These are phyloP conservation scores for Heritiera littoralis DNA, from an alignment of 345 rosid species.

Conservation along the genomic window DNA sequence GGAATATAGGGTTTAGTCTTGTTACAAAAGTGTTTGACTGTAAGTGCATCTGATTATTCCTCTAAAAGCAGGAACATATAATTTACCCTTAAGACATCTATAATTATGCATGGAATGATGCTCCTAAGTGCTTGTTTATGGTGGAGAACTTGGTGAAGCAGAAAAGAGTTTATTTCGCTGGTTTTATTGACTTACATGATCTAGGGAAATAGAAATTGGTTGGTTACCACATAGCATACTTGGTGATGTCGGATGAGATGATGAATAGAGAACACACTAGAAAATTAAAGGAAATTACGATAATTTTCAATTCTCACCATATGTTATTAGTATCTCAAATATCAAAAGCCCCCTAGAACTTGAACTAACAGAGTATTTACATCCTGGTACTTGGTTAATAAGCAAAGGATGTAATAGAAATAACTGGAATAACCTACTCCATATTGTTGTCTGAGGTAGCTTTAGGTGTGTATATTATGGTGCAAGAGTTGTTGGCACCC, in stretches of 20 bases:
- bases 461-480: neutral
- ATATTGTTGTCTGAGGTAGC: neutral
- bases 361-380: neutral
- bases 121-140: neutral
- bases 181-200: neutral
- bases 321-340: neutral
- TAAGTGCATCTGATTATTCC: neutral
- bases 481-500: neutral
- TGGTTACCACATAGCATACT: neutral
- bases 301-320: neutral
- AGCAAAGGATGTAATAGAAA: neutral
- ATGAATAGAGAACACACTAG: neutral
- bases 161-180: neutral
- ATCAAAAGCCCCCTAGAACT: neutral
- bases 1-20: neutral
- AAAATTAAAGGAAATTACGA: neutral
- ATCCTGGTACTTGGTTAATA: neutral
- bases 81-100: neutral
- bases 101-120: neutral
- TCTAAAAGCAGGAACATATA: neutral
- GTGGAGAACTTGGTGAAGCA: neutral
- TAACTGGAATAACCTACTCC: neutral
- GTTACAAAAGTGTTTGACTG: neutral
- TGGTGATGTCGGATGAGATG: neutral
- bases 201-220: neutral